phyloP scores from a whole-genome alignment of 371 early-diverging fungal species.

The Furculomyces boomerangus region DNA sequence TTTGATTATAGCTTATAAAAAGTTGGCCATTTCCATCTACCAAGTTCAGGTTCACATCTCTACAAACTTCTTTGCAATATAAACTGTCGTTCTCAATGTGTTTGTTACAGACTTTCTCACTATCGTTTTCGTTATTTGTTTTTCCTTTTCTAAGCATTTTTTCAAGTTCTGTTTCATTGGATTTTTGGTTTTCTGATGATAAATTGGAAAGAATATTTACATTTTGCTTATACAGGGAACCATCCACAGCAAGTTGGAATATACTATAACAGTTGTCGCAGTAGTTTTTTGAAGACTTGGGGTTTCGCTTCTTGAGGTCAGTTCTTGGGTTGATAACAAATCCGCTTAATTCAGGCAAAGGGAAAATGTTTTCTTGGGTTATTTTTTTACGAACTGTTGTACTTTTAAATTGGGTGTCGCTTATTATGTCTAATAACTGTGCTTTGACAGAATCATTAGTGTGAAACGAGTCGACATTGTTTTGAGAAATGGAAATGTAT shows the following conservation, averaged over 20 bases:
- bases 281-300: too few relatives aligned
- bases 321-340: too few relatives aligned
- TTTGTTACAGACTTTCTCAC: background rate
- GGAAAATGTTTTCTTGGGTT: too few relatives aligned
- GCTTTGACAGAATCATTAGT: background rate
- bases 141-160: background rate
- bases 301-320: too few relatives aligned
- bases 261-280: too few relatives aligned
- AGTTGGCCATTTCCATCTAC: background rate
- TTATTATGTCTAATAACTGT: background rate
- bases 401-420: background rate
- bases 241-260: background rate
- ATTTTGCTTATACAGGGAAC: background rate
- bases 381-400: background rate
- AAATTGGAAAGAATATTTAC: too few relatives aligned
- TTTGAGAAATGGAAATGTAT: background rate
- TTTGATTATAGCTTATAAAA: background rate
- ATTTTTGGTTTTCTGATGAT: background rate
- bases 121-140: background rate
- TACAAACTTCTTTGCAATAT: background rate
- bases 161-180: background rate
- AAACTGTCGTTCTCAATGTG: background rate
- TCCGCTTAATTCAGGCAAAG: background rate
- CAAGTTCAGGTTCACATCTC: background rate
- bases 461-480: background rate